Percentiles rank a stretch among this genome's conserved stretches.
Conservation (phyloP, 2,329 filamentous ascomycete species). For the Cordyceps fumosorosea region DNA sequence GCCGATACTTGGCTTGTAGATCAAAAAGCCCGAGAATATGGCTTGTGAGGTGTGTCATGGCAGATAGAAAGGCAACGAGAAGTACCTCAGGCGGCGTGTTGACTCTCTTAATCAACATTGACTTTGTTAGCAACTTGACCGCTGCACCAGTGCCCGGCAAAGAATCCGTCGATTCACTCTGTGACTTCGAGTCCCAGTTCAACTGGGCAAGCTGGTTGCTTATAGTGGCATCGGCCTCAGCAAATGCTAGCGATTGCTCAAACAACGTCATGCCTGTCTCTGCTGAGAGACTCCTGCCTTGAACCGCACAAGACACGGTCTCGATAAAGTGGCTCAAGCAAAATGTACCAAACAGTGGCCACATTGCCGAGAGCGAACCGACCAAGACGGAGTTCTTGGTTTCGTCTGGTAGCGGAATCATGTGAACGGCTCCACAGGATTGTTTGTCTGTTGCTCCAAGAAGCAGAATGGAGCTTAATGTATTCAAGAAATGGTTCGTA, state of each 20-base stretch:
- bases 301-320: slow-evolving; percentile 78
- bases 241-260: slow-evolving; percentile 92
- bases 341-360: slow-evolving; percentile 66
- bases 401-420: slow-evolving; percentile 38
- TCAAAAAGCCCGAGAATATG: slow-evolving; percentile 76
- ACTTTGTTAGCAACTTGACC: slow-evolving; percentile 46
- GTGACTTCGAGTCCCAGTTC: slow-evolving; percentile 37
- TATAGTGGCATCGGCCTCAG: slow-evolving; percentile 86
- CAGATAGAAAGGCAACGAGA: slow-evolving; percentile 78
- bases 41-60: slow-evolving; percentile 81
- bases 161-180: slow-evolving; percentile 13
- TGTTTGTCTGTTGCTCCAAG: slow-evolving; percentile 66
- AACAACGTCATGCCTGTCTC: slow-evolving; percentile 96
- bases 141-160: slow-evolving; percentile 19
- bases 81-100: slow-evolving; percentile 89
- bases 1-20: slow-evolving; percentile 69
- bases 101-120: slow-evolving; percentile 68
- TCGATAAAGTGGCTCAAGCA: slow-evolving; percentile 81
- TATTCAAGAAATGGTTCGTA: slow-evolving; percentile 63
- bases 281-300: slow-evolving; percentile 70
- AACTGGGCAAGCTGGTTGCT: slow-evolving; percentile 72
- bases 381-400: slow-evolving; percentile 40
- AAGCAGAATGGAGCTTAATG: slow-evolving; percentile 63
- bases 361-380: slow-evolving; percentile 72
- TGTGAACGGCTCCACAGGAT: slow-evolving; percentile 68